Evolutionary conservation across 2,329 filamentous ascomycete species (phyloP).

Genomic region (Fusarium xylarioides): DNA sequence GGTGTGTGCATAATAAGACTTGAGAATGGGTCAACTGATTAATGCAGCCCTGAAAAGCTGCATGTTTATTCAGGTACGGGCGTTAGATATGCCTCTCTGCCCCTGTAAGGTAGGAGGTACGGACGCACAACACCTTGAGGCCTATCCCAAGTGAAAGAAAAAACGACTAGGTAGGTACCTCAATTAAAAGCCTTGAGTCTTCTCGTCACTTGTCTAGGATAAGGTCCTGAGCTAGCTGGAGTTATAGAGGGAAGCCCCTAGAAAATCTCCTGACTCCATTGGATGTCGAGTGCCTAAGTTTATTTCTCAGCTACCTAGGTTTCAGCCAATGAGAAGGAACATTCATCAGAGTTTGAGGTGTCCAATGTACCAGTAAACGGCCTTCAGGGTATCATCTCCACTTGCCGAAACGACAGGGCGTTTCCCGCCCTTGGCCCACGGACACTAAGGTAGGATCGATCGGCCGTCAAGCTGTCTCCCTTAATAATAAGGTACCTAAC

Average conservation of each 20-base stretch:
- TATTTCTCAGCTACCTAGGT: neutral
- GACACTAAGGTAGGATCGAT: neutral
- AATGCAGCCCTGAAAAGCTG: constrained; percentile 9
- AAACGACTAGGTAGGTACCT: neutral
- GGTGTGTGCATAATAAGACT: constrained; percentile 5
- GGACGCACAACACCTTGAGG: neutral
- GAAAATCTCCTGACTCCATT: neutral
- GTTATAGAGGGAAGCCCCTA: constrained; percentile 6
- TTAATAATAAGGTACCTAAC: constrained; percentile 13
- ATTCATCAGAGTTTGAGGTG: neutral
- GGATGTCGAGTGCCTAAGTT: neutral
- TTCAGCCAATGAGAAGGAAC: constrained; percentile 13
- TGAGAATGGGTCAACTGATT: constrained; percentile 10
- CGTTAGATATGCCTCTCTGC: neutral
- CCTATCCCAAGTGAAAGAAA: neutral
- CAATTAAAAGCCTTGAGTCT: neutral
- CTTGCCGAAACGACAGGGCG: constrained; percentile 22
- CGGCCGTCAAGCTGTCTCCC: constrained; percentile 3
- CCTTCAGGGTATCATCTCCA: constrained; percentile 9
- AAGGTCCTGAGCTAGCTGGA: constrained; percentile 2
- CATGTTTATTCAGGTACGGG: constrained; percentile 6
- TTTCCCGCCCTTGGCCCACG: neutral
- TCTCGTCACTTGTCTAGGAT: neutral
- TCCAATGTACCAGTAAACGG: neutral
- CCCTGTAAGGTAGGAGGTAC: neutral